Conservation (phyloP, 805 yeast genomes). For the Scheffersomyces coipomensis region DNA sequence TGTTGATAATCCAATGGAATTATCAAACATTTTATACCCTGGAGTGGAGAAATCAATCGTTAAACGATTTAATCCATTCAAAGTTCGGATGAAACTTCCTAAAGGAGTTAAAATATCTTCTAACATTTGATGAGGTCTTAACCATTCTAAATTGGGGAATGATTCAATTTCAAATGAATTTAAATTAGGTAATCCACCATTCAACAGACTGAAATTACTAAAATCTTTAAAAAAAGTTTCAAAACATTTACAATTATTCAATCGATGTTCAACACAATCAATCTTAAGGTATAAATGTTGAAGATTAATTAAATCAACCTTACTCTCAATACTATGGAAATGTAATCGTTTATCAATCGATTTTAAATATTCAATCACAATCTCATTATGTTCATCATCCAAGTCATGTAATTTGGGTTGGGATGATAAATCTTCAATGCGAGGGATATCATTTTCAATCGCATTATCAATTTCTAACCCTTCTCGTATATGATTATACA, state of each 20-base stretch:
- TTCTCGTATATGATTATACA: background rate
- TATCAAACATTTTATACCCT: slow-evolving; percentile 36
- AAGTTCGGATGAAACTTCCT: slow-evolving; percentile 25
- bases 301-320: slow-evolving; percentile 22
- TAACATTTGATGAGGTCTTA: slow-evolving; percentile 31
- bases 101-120: slow-evolving; percentile 29
- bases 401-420: too few relatives aligned
- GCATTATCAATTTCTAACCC: background rate
- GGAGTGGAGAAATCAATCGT: slow-evolving; percentile 33
- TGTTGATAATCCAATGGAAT: slow-evolving; percentile 27
- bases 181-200: slow-evolving; percentile 31
- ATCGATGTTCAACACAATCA: slow-evolving; percentile 28
- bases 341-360: slow-evolving; percentile 16
- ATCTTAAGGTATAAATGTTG: slow-evolving; percentile 23
- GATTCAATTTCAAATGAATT: slow-evolving; percentile 26
- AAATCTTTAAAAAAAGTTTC: slow-evolving; percentile 25
- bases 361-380: slow-evolving; percentile 9
- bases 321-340: slow-evolving; percentile 18
- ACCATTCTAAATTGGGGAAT: slow-evolving; percentile 33
- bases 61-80: slow-evolving; percentile 19
- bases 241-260: slow-evolving; percentile 24
- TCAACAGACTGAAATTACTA: slow-evolving; percentile 13
- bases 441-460: too few relatives aligned
- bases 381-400: slow-evolving; percentile 2
- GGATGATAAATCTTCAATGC: background rate